Evolutionary conservation across 148 eudicot genomes (phyloP).

Genomic region (Spergularia bocconei): DNA sequence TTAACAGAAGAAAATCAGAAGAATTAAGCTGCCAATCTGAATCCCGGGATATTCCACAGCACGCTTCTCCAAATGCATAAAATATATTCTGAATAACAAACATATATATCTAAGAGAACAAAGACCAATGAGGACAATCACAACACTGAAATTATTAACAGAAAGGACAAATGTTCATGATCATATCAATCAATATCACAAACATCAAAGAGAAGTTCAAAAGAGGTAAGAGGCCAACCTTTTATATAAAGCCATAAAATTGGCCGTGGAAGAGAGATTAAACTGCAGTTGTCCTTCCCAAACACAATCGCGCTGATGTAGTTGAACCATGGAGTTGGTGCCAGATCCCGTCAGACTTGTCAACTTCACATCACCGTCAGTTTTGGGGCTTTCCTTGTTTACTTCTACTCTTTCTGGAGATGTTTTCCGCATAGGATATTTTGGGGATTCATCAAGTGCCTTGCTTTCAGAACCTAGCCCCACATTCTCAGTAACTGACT

Average conservation of each 20-base stretch:
- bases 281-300: conserved; percentile 89
- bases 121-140: background rate
- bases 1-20: background rate
- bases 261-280: conserved; percentile 50
- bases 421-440: conserved; percentile 25
- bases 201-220: conserved; percentile 1
- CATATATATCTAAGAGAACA: background rate
- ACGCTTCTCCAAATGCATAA: conserved; percentile 3
- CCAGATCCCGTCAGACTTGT: conserved; percentile 27
- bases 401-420: conserved; percentile 28
- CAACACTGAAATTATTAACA: background rate
- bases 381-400: conserved; percentile 27
- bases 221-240: conserved; percentile 44
- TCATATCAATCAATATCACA: background rate
- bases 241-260: conserved; percentile 54
- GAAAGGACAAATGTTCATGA: background rate
- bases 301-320: conserved; percentile 37
- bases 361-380: conserved; percentile 30
- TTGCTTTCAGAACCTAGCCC: conserved; percentile 20
- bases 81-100: background rate
- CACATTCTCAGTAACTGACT: conserved; percentile 33
- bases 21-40: background rate
- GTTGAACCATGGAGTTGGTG: conserved; percentile 22
- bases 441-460: conserved; percentile 31
- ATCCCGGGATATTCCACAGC: background rate